A percentile compares a stretch with the other conserved stretches of the same genome.
Evolutionary conservation across 495 filamentous ascomycete species (phyloP).

Genomic region (Haplographium delicatum): DNA sequence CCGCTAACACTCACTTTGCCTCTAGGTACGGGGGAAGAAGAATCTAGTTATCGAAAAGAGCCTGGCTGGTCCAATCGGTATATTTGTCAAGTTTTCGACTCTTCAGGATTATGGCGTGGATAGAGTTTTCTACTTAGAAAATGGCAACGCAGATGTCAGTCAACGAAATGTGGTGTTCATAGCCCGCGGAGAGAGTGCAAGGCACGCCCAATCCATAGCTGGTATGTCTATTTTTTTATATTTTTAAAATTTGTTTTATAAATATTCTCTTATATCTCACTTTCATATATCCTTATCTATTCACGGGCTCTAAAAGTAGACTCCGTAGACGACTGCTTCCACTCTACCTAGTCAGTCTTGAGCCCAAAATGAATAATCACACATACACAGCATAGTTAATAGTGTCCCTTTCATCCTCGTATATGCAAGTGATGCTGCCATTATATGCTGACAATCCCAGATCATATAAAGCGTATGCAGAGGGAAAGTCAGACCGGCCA

Average conservation of each 20-base stretch:
- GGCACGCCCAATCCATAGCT: conserved; percentile 75
- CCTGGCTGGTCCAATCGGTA: conserved; percentile 81
- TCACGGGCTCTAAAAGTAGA: conserved; percentile 55
- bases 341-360: conserved; percentile 62
- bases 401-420: conserved; percentile 15
- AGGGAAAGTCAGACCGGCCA: conserved; percentile 80
- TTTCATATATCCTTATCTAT: background rate
- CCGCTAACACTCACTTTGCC: conserved; percentile 11
- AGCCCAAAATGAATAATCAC: conserved; percentile 53
- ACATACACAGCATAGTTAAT: conserved; percentile 27
- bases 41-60: conserved; percentile 90
- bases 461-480: conserved; percentile 86
- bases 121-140: conserved; percentile 91
- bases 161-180: conserved; percentile 96
- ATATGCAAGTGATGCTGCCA: conserved; percentile 18
- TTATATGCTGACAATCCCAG: conserved; percentile 43
- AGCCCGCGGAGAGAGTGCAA: conserved; percentile 79
- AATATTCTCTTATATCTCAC: background rate
- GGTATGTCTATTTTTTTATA: conserved; percentile 54
- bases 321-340: conserved; percentile 46
- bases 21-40: conserved; percentile 94
- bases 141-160: conserved; percentile 83
- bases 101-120: conserved; percentile 89
- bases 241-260: background rate
- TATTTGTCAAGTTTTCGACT: conserved; percentile 88